Base-by-base conservation (phyloP, 768 basidiomycete genomes). In the Podaxis sp. region DNA sequence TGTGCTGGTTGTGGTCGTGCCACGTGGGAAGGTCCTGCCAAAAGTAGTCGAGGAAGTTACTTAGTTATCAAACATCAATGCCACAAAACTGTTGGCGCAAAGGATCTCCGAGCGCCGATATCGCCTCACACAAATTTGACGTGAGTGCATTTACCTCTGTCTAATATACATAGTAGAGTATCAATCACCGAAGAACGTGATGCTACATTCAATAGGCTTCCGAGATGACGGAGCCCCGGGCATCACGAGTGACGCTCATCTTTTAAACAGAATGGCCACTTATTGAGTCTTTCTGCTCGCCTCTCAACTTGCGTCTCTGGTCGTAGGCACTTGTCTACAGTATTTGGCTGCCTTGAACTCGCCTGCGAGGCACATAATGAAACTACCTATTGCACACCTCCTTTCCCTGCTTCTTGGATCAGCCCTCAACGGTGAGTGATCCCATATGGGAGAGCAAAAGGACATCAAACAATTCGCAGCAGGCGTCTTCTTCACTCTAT, bases 401-500 rank as follows among this genome's bases (percentile, higher is more conserved):
- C 50, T 60, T 23, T 51, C 59, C 4, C 28, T 60, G 14, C 16
- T 60, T 13, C 50, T 53, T 10, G 50, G n/a, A 1, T 44, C 59
- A 10, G 16, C 37, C 13, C 27, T 60, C 16, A 32, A 60, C 47
- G 59, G 59, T 59, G 1, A n/a, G 50, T 40, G 40, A 14, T 35
- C n/a, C 9, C 13, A 11, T 1, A 5, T n/a, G 25, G 21, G n/a
- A n/a, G 37, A 37, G 32, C 32, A 7, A 16, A 4, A 51, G 16
- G 10, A 10, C 3, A 5, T 23, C 32, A 3, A 3, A n/a, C 21
- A 14, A 57, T 11, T 13, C 27, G 0, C 25, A 9, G 10, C 51
- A 60, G 59, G 59, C 21, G 40, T 53, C 38, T 60, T 60, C 51
- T 35, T 60, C 4, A 60, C 59, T 9, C 59, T 60, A 1, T 60